These are phyloP conservation scores for Mycosarcoma maydis DNA, from an alignment of 1,284 basidiomycete genomes.

Conservation along the genomic window DNA sequence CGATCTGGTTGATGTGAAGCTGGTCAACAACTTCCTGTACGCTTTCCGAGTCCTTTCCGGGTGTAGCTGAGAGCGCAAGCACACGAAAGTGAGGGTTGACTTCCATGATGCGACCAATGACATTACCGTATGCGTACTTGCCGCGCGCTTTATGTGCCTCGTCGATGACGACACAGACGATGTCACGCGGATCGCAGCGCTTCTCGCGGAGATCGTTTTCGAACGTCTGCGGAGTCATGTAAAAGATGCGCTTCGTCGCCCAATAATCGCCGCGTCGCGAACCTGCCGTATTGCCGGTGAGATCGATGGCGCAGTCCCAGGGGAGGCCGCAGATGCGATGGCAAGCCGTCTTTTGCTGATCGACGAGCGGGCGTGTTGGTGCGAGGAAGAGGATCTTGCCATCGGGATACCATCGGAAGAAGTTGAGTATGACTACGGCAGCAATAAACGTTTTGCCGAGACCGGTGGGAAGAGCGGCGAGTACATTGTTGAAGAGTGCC, in stretches of 20 bases:
- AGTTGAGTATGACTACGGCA: slow-evolving; percentile 83
- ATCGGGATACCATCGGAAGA: slow-evolving; percentile 61
- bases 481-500: slow-evolving; percentile 89
- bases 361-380: slow-evolving; percentile 92
- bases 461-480: slow-evolving; percentile 94
- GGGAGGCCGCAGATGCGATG: slow-evolving; percentile 94
- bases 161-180: slow-evolving; percentile 86
- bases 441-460: slow-evolving; percentile 99
- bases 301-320: slow-evolving; percentile 81
- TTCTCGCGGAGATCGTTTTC: slow-evolving; percentile 83
- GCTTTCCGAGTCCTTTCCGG: slow-evolving; percentile 83
- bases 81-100: slow-evolving; percentile 93
- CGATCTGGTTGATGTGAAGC: slow-evolving; percentile 94
- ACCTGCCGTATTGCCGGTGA: slow-evolving; percentile 75
- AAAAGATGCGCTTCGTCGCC: slow-evolving; percentile 88
- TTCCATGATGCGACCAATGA: slow-evolving; percentile 88
- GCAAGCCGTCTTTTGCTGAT: slow-evolving; percentile 87
- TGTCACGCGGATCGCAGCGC: slow-evolving; percentile 80
- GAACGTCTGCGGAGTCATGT: slow-evolving; percentile 97
- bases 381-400: slow-evolving; percentile 84
- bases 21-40: slow-evolving; percentile 92
- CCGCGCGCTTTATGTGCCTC: slow-evolving; percentile 96
- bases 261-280: slow-evolving; percentile 71
- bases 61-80: slow-evolving; percentile 93
- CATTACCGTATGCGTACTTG: slow-evolving; percentile 89